Conservation (phyloP, 805 yeast species). For the Candida xiaguanensis region DNA sequence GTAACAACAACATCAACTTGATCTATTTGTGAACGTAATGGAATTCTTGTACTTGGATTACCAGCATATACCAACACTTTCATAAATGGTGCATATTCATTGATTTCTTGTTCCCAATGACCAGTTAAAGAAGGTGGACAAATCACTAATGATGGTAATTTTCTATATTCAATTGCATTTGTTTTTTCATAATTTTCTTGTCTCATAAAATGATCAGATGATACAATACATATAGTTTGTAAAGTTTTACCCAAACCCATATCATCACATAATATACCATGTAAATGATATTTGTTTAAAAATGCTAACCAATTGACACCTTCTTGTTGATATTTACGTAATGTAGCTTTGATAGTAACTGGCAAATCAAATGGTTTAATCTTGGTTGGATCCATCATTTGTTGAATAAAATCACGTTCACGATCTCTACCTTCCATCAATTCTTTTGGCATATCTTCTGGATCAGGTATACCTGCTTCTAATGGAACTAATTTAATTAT, state of each 20-base stretch:
- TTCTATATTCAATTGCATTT: slow-evolving; percentile 60
- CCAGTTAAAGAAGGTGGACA: slow-evolving; percentile 99
- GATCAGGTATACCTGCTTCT: slow-evolving; percentile 97
- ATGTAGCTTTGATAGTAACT: slow-evolving; percentile 85
- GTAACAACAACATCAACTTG: slow-evolving; percentile 85
- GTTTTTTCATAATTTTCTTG: slow-evolving; percentile 65
- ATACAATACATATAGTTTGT: slow-evolving; percentile 94
- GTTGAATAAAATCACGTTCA: slow-evolving; percentile 91
- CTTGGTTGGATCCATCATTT: slow-evolving; percentile 96
- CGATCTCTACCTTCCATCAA: slow-evolving; percentile 84
- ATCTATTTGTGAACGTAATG: slow-evolving; percentile 49
- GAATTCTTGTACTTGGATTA: slow-evolving; percentile 69
- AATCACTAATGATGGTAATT: slow-evolving; percentile 77
- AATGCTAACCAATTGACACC: slow-evolving; percentile 99
- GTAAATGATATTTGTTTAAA: slow-evolving; percentile 88
- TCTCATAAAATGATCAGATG: slow-evolving; percentile 90
- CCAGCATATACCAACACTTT: slow-evolving; percentile 87
- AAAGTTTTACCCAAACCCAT: slow-evolving; percentile 98
- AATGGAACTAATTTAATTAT: slow-evolving; percentile 93
- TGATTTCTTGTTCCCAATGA: slow-evolving; percentile 96
- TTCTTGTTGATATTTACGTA: slow-evolving; percentile 94
- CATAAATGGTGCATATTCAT: slow-evolving; percentile 84
- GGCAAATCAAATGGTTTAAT: slow-evolving; percentile 86
- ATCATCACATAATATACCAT: slow-evolving; percentile 97
- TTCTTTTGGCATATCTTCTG: slow-evolving; percentile 82